A percentile compares a stretch with the other conserved stretches of the same genome.
phyloP scores from a whole-genome alignment of 495 filamentous ascomycete genomes.

The Eremomyces bilateralis region DNA sequence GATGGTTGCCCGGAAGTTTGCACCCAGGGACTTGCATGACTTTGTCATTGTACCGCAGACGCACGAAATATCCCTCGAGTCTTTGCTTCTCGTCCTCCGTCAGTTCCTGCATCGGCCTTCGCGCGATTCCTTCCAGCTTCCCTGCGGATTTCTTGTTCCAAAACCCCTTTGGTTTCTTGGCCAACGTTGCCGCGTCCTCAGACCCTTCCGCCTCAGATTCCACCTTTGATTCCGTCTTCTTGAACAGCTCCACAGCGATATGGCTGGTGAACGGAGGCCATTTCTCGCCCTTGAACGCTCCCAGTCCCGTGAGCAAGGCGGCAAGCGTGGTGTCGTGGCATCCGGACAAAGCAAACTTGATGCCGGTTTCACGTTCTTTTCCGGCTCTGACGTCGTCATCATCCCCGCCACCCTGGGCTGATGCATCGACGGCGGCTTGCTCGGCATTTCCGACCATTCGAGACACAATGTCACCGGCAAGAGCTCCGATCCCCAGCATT shows the following conservation, averaged over 20 bases:
- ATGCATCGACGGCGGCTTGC: slow-evolving; percentile 32
- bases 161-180: slow-evolving; percentile 19
- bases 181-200: slow-evolving; percentile 2
- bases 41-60: slow-evolving; percentile 79
- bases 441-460: slow-evolving; percentile 61
- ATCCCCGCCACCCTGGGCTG: slow-evolving; percentile 26
- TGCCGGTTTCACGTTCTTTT: slow-evolving; percentile 28
- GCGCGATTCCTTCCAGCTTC: slow-evolving; percentile 23
- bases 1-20: slow-evolving; percentile 51
- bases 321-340: slow-evolving; percentile 93
- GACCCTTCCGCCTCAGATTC: neutral
- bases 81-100: slow-evolving; percentile 27
- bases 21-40: slow-evolving; percentile 69
- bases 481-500: slow-evolving; percentile 58
- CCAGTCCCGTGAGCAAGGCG: slow-evolving; percentile 52
- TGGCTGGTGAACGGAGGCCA: slow-evolving; percentile 92
- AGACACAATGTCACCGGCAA: slow-evolving; percentile 67
- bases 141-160: slow-evolving; percentile 12
- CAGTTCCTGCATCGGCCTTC: slow-evolving; percentile 28
- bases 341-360: slow-evolving; percentile 55
- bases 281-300: slow-evolving; percentile 44
- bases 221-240: slow-evolving; percentile 10
- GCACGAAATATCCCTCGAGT: slow-evolving; percentile 63
- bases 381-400: slow-evolving; percentile 17
- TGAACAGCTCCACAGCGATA: slow-evolving; percentile 76